Base-by-base conservation (phyloP, 2,329 filamentous ascomycete species). In the Epichloe gansuensis region DNA sequence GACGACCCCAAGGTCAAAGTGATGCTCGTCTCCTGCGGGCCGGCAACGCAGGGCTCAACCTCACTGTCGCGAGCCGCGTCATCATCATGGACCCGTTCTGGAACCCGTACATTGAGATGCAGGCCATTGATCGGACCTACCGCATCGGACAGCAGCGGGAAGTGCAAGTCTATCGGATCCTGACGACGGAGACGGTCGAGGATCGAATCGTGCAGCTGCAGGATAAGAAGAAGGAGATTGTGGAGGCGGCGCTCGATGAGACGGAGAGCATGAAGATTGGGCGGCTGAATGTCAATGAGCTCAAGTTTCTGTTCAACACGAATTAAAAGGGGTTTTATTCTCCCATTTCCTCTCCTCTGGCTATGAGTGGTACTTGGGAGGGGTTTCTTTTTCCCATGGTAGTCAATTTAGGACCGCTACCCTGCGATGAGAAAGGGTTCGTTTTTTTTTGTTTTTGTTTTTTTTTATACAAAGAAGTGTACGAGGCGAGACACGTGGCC, bases 51-150 rank as follows among this genome's bases (percentile, higher is more conserved):
- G 91, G 91, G 1, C 77, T 96, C 46, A 96, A 96, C 62, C 76
- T 96, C 23, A 88, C 86, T 41, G 81, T 82, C 17, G 91, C 90
- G 0, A 88, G 83, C 1, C 85, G 89, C 57, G 88, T 95, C 59
- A 88, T 96, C 66, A 86, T 95, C 57, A 82, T 95, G 63, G 90
- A 95, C 64, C 90, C 90, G 0, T 95, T 94, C 71, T 95, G 89
- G 88, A 96, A 95, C 57, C 91, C 90, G 0, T 95, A 86, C 63
- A 86, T 94, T 48, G 91, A 95, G 69, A 88, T 90, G 68, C 91
- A 96, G 69, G 91, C 91, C 4, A 84, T 95, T 49, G 91, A 95
- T 65, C 85, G 91, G 23, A 88, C 90, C 2, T 86, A 95, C 67
- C 85, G 91, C 9, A 91, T 95, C 59, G 90, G 90, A 0, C 91